A percentile compares a stretch with the other conserved stretches of the same genome.
Evolutionary conservation across 2,329 filamentous ascomycete species (phyloP).

Genomic region (Laburnicola sp.): DNA sequence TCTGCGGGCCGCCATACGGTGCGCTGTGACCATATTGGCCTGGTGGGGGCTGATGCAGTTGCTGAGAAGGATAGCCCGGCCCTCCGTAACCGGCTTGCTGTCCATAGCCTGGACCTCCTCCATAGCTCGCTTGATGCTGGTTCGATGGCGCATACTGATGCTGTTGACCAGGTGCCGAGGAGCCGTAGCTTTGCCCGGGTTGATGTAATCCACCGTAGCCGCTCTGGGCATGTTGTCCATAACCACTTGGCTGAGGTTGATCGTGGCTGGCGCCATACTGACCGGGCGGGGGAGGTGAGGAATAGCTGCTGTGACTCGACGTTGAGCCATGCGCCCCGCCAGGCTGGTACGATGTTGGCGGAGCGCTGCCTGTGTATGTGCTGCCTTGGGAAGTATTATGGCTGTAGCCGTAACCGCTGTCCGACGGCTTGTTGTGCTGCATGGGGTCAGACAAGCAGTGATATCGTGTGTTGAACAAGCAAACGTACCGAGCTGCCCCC

Average conservation of each 20-base stretch:
- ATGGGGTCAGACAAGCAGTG: slow-evolving; percentile 6
- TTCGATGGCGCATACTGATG: slow-evolving; percentile 4
- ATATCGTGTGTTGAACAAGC: not conserved
- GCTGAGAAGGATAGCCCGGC: slow-evolving; percentile 15
- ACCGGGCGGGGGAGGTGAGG: slow-evolving; percentile 18
- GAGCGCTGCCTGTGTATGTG: slow-evolving; percentile 65
- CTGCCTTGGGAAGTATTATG: slow-evolving; percentile 53
- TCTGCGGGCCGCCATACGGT: slow-evolving; percentile 32
- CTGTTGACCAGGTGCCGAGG: slow-evolving; percentile 6
- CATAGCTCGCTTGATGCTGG: slow-evolving; percentile 8
- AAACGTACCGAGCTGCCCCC: slow-evolving; percentile 42
- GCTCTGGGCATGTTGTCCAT: slow-evolving; percentile 16
- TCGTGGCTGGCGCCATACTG: slow-evolving; percentile 9
- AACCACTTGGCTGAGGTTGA: slow-evolving; percentile 24
- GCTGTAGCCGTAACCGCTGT: slow-evolving; percentile 60
- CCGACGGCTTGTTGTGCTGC: slow-evolving; percentile 44
- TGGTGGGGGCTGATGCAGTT: slow-evolving; percentile 11
- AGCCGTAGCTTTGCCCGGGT: slow-evolving; percentile 9
- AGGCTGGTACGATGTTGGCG: slow-evolving; percentile 63
- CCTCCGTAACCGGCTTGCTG: slow-evolving; percentile 40
- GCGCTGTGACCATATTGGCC: slow-evolving; percentile 23
- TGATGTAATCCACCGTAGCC: slow-evolving; percentile 13
- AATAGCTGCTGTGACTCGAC: slow-evolving; percentile 22
- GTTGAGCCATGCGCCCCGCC: slow-evolving; percentile 26
- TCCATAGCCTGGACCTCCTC: slow-evolving; percentile 14